phyloP scores from a whole-genome alignment of 2,329 filamentous ascomycete species.

The Cercospora janseana region DNA sequence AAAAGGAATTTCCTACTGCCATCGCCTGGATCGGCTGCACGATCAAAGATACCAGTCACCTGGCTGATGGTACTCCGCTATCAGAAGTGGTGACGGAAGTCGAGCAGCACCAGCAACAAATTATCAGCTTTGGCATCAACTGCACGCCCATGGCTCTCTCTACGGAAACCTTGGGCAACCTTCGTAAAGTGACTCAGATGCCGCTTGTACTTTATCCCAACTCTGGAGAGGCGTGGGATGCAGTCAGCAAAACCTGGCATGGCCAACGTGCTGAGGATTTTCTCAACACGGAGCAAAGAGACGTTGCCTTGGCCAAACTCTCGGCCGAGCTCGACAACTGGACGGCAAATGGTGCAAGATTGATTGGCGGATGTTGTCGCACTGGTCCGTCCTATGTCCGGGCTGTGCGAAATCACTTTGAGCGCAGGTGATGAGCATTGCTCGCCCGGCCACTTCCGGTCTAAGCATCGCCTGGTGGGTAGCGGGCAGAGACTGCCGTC shows the following conservation, averaged over 20 bases:
- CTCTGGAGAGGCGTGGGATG: slow-evolving; percentile 49
- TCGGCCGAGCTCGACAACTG: slow-evolving; percentile 15
- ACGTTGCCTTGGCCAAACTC: slow-evolving; percentile 9
- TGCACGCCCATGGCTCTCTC: slow-evolving; percentile 43
- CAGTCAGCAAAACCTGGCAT: slow-evolving; percentile 39
- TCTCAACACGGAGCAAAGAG: slow-evolving; percentile 33
- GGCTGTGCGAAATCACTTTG: slow-evolving; percentile 15
- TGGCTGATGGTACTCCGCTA: slow-evolving; percentile 46
- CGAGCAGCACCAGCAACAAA: slow-evolving; percentile 30
- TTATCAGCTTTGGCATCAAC: slow-evolving; percentile 48
- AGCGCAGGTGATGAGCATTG: slow-evolving; percentile 1
- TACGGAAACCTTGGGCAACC: slow-evolving; percentile 35
- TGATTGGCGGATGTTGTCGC: slow-evolving; percentile 51
- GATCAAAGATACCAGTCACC: slow-evolving; percentile 37
- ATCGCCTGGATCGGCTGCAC: slow-evolving; percentile 47
- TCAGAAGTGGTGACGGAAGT: slow-evolving; percentile 36
- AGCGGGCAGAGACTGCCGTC: too few relatives aligned
- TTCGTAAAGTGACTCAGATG: slow-evolving; percentile 36
- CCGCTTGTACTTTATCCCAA: slow-evolving; percentile 46
- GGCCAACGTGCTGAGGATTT: slow-evolving; percentile 27
- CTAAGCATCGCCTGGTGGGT: too few relatives aligned
- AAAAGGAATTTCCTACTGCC: slow-evolving; percentile 38
- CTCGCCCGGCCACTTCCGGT: too few relatives aligned
- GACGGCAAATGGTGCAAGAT: slow-evolving; percentile 42
- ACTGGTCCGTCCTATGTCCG: slow-evolving; percentile 39